Percentiles rank a stretch among this genome's conserved stretches.
Evolutionary conservation across 768 basidiomycete genomes (phyloP).

Genomic region (Sporobolomyces phaffii): DNA sequence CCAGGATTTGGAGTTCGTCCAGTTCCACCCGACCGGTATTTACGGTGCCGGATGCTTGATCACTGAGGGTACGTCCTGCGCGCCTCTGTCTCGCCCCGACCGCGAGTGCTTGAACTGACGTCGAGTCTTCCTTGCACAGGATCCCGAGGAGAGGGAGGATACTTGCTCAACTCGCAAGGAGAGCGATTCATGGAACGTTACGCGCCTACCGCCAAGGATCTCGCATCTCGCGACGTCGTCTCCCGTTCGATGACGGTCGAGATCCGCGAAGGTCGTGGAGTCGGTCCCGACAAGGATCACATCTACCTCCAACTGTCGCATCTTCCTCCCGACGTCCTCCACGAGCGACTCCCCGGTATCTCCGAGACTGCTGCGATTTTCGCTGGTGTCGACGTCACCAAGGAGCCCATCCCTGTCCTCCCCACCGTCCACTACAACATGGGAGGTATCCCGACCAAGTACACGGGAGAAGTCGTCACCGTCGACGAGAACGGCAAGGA

Average conservation of each 20-base stretch:
- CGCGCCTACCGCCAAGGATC: conserved; percentile 97
- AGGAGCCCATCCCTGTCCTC: conserved; percentile 96
- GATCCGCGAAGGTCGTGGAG: conserved; percentile 96
- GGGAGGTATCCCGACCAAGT: conserved; percentile 98
- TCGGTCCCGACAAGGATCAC: conserved; percentile 97
- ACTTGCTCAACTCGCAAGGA: conserved; percentile 94
- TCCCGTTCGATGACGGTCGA: conserved; percentile 99
- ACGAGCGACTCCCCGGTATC: conserved; percentile 95
- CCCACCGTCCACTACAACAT: conserved; percentile 68
- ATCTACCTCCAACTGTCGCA: conserved; percentile 94
- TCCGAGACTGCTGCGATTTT: conserved; percentile 99
- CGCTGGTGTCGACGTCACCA: conserved; percentile 97
- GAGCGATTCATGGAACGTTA: conserved; percentile 99
- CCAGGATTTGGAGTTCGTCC: conserved; percentile 98
- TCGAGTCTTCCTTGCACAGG: conserved; percentile 50
- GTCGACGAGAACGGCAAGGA: conserved; percentile 83
- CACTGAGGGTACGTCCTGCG: conserved; percentile 77
- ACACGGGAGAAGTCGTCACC: conserved; percentile 94
- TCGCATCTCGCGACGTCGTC: conserved; percentile 98
- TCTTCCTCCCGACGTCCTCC: conserved; percentile 87
- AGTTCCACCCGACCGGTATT: conserved; percentile 99
- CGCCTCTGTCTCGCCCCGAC: not conserved
- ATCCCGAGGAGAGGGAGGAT: conserved; percentile 98
- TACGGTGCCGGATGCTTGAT: conserved; percentile 99
- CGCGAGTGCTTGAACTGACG: not conserved